Conservation (phyloP, 306 rosid species). For the cucumber (Cucumis sativus) region Cucumber_9930_V3 NC_026658.2:13719001-13719500, state of each 20-base stretch:
- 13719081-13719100: slow-evolving; percentile 1
- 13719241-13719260: slow-evolving; percentile 51
- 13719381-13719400: slow-evolving; percentile 47
- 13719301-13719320: slow-evolving; percentile 85
- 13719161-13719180: slow-evolving; percentile 49
- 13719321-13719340: slow-evolving; percentile 91
- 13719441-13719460: slow-evolving; percentile 47
- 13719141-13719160: slow-evolving; percentile 27
- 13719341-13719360: slow-evolving; percentile 76
- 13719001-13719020: not conserved
- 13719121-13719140: slow-evolving; percentile 23
- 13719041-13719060: not conserved
- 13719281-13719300: slow-evolving; percentile 65
- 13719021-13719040: not conserved
- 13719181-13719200: slow-evolving; percentile 69
- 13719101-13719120: slow-evolving; percentile 11
- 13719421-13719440: slow-evolving; percentile 61
- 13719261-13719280: slow-evolving; percentile 76
- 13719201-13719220: slow-evolving; percentile 80
- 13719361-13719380: slow-evolving; percentile 73
- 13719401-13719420: slow-evolving; percentile 78
- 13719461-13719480: not conserved
- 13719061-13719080: not conserved
- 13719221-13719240: slow-evolving; percentile 47
- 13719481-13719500: too few relatives aligned